Base-by-base conservation (phyloP, 169 alveolate species). In the Babesia bovis region DNA sequence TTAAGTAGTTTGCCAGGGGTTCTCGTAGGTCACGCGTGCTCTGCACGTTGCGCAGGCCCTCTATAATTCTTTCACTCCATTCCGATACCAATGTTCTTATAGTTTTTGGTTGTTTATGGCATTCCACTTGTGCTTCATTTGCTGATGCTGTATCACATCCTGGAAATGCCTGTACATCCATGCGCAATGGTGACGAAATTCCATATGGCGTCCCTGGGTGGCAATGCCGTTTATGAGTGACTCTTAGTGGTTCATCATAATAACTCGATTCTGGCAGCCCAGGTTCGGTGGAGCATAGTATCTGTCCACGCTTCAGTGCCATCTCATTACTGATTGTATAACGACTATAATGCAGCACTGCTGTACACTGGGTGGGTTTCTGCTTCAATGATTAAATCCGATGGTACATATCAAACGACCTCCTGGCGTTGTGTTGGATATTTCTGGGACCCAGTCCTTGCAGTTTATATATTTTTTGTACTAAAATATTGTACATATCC, bases 21-120 rank as follows among this genome's bases (percentile, higher is more conserved):
- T 21, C 60, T 47, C 61, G 63, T 1, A 78, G 66, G 36, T 78
- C 77, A n/a, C 45, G 52, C 17, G 60, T 78, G 55, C 40, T 49
- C 57, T 66, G 61, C 44, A 55, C 33, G 45, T 45, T 40, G 36
- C 40, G 52, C 38, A 78, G 53, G 15, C 76, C 58, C 30, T 78
- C 87, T 45, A 78, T 58, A 0, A 78, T 68, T 23, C 21, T 67
- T 2, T 52, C 78, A 36, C 66, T 67, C 66, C 78, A 67, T 52
- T 67, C 51, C 30, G 47, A 45, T 3, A 38, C 23, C 17, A 59
- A 12, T 13, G 45, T 38, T 9, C 45, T 7, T 9, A 38, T 38
- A 13, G 45, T 7, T 13, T 13, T 7, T 38, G 45, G 45, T 9
- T 9, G 13, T 38, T 7, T 38, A 38, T 7, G 7, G 13, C 13